Conservation (phyloP, 352 stramenopile genomes). For the Hyaloperonospora brassicae region DNA sequence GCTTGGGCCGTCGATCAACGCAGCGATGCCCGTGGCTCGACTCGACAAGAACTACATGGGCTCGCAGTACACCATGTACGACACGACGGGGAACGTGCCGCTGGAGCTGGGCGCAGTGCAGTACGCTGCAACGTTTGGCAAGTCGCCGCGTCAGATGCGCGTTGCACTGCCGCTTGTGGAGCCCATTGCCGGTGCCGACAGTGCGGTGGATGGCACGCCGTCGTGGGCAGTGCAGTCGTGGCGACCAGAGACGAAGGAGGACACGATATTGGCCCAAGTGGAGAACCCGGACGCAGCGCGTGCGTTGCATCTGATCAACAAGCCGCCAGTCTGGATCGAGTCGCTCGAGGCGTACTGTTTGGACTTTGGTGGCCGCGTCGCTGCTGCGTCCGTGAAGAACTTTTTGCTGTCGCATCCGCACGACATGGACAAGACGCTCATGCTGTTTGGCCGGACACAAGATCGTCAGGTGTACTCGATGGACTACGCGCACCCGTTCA, state of each 20-base stretch:
- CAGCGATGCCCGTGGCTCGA: conserved; percentile 45
- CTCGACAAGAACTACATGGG: conserved; percentile 87
- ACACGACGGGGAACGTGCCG: conserved; percentile 45
- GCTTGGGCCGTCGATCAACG: conserved; percentile 12
- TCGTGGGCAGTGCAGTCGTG: conserved; percentile 57
- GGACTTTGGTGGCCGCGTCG: conserved; percentile 71
- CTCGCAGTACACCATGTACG: conserved; percentile 81
- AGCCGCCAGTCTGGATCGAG: conserved; percentile 84
- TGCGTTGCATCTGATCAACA: conserved; percentile 75
- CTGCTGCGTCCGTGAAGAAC: conserved; percentile 82
- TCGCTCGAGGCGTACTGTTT: conserved; percentile 81
- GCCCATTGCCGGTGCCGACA: conserved; percentile 38
- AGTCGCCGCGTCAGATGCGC: conserved; percentile 80
- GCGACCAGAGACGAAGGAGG: conserved; percentile 51
- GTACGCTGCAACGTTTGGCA: conserved; percentile 79
- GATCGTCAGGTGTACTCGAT: conserved; percentile 86
- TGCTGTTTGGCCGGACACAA: conserved; percentile 81
- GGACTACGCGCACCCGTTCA: conserved; percentile 82
- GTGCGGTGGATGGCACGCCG: conserved; percentile 28
- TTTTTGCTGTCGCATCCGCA: conserved; percentile 77
- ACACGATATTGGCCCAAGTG: conserved; percentile 72
- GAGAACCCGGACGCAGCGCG: conserved; percentile 55
- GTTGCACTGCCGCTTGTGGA: conserved; percentile 59
- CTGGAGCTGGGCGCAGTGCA: conserved; percentile 75
- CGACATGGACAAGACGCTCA: conserved; percentile 83